Evolutionary conservation across 2,329 filamentous ascomycete species (phyloP).

Genomic region (Colletotrichum limetticola): DNA sequence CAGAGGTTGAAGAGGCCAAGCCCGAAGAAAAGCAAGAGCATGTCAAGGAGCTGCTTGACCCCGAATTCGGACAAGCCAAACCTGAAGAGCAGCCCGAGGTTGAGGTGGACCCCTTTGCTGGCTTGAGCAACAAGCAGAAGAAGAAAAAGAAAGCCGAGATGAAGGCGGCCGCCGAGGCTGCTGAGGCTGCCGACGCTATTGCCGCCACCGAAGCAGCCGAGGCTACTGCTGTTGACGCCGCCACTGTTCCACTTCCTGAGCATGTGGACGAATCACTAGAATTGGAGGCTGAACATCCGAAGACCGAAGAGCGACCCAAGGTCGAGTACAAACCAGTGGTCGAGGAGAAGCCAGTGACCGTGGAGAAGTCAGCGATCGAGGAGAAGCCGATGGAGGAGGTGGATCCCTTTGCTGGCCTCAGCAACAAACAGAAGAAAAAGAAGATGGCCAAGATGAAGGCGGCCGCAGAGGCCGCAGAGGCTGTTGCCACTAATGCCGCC

Average conservation of each 20-base stretch:
- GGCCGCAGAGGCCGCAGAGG: neutral
- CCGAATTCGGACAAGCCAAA: too few relatives aligned
- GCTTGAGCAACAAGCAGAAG: neutral
- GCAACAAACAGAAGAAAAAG: slow-evolving; percentile 26
- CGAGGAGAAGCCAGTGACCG: too few relatives aligned
- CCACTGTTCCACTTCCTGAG: neutral
- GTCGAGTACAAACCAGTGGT: too few relatives aligned
- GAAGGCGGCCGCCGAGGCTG: neutral
- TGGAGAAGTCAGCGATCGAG: too few relatives aligned
- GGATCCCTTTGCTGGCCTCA: slow-evolving; percentile 5
- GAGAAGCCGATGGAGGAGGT: slow-evolving; percentile 35
- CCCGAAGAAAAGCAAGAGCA: too few relatives aligned
- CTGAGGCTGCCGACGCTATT: neutral
- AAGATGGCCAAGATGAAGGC: slow-evolving; percentile 14
- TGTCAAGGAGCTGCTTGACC: too few relatives aligned
- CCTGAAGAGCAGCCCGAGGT: slow-evolving; percentile 21
- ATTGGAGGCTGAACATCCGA: neutral
- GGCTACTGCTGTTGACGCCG: too few relatives aligned
- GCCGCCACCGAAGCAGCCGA: too few relatives aligned
- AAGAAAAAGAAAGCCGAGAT: neutral
- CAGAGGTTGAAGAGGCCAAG: neutral
- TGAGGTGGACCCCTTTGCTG: slow-evolving; percentile 33
- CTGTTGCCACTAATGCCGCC: neutral
- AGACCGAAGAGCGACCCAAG: neutral
- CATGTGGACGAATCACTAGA: neutral